Evolutionary conservation across 495 filamentous ascomycete genomes (phyloP), one percentile per base, ranked within the genome.

Genomic region (Hypoxylon fuscum): DNA sequence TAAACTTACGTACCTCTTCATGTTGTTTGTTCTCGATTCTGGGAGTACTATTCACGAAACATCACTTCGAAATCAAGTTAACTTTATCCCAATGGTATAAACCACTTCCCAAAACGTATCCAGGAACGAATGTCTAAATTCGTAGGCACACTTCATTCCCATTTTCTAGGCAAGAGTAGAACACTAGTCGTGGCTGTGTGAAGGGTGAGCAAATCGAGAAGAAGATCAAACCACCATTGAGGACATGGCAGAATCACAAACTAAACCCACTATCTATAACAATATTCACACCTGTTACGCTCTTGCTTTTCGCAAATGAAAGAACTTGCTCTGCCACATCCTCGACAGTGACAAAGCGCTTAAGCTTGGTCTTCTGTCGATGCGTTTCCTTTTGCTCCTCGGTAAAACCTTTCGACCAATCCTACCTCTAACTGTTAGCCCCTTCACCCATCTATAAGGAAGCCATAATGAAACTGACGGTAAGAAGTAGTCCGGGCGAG

Each of bases 371-470:
- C 42, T 67, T 76, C 10, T 79, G 64, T 42, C 45, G 74, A 12
- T 73, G 72, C 5, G 59, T 66, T 43, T 82, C 72, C 43, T 76
- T 72, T 55, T 72, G 72, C 54, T 77, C 74, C 17, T 73, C 61
- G 14, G 81, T 72, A 59, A 84, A 83, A 55, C 76, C 72, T 43
- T 74, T 59, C 2, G 78, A 81, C 83, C 83, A 85, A 21, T 85
- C 80, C 74, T 81, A 35, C 60, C 22, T 22, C 38, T 52, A 42
- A 12, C 40, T 18, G 10, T 31, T 21, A n/a, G 37, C 27, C 17
- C 47, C 46, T 37, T 15, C 18, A 27, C 38, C 35, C 79, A 70
- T 86, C 81, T 3, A 84, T 75, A 12, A 76, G 80, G 7, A 80
- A n/a, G n/a, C n/a, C n/a, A n/a, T 85, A 81, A 27, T 85, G 80